Percentiles rank a stretch among this genome's conserved stretches.
phyloP scores from a whole-genome alignment of 192 early-diverging fungal genomes.

The Coemansia sp. region DNA sequence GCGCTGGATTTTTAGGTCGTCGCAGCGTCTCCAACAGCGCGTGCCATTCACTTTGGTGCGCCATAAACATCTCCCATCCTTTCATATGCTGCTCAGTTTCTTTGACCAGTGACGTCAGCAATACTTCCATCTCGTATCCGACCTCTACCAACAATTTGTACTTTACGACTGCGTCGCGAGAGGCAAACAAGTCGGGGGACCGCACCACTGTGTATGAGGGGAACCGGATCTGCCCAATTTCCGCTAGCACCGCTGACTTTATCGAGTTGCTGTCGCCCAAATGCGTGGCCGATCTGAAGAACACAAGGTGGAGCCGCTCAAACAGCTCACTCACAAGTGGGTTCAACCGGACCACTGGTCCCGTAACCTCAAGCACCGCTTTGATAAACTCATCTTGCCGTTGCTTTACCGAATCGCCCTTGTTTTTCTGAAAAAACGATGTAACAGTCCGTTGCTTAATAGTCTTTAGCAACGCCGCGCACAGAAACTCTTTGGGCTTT shows the following conservation, averaged over 20 bases:
- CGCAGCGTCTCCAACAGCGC: conserved; percentile 13
- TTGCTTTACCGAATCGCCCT: conserved; percentile 14
- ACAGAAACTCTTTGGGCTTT: conserved; percentile 39
- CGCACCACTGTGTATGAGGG: conserved; percentile 35
- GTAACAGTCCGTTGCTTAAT: conserved; percentile 42
- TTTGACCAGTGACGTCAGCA: conserved; percentile 23
- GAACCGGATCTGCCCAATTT: conserved; percentile 39
- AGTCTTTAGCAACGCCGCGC: conserved; percentile 21
- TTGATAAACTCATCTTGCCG: conserved; percentile 15
- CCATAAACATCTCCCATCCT: conserved; percentile 39
- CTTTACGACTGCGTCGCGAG: conserved; percentile 35
- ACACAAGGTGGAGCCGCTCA: conserved; percentile 52
- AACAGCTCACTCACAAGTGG: conserved; percentile 33
- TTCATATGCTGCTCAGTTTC: conserved; percentile 28
- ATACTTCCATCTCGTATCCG: conserved; percentile 28
- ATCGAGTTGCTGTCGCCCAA: conserved; percentile 39
- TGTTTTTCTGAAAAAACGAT: conserved; percentile 41
- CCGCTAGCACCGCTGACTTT: conserved; percentile 28
- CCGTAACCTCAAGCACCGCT: conserved; percentile 26
- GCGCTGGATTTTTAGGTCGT: background rate
- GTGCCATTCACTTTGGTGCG: conserved; percentile 22
- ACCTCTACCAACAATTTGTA: conserved; percentile 35
- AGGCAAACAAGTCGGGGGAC: conserved; percentile 40
- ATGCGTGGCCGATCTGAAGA: conserved; percentile 36
- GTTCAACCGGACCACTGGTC: conserved; percentile 30